These are phyloP conservation scores for Naegleria lovaniensis DNA, from an alignment of 208 protist species.

Conservation along the genomic window DNA sequence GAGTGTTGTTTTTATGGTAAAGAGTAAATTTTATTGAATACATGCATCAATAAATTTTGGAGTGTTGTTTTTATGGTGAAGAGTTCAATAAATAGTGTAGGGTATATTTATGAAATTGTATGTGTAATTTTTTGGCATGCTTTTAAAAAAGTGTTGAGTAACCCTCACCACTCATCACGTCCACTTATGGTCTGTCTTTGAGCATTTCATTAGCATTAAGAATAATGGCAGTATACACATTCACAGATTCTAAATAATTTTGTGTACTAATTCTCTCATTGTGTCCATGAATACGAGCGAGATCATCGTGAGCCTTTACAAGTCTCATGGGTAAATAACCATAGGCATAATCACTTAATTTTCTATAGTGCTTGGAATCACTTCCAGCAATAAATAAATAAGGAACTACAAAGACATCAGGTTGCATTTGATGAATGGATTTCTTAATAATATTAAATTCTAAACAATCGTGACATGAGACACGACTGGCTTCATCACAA, in stretches of 20 bases:
- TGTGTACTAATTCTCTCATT: neutral
- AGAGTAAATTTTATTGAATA: too few relatives aligned
- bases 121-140: too few relatives aligned
- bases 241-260: neutral
- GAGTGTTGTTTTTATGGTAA: too few relatives aligned
- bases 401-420: neutral
- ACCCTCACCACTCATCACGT: too few relatives aligned
- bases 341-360: neutral
- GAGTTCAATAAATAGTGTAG: too few relatives aligned
- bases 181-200: neutral
- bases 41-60: too few relatives aligned
- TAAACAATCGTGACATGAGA: neutral
- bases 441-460: neutral
- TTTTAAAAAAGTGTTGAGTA: too few relatives aligned
- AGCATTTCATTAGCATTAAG: neutral
- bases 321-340: neutral
- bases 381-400: slow-evolving; percentile 17
- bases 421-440: neutral
- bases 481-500: neutral
- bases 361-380: neutral
- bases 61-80: too few relatives aligned
- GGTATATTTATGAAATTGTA: too few relatives aligned
- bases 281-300: neutral
- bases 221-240: neutral
- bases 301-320: neutral